phyloP scores from a whole-genome alignment of 805 yeast species.

The Yarrowia alimentaria region DNA sequence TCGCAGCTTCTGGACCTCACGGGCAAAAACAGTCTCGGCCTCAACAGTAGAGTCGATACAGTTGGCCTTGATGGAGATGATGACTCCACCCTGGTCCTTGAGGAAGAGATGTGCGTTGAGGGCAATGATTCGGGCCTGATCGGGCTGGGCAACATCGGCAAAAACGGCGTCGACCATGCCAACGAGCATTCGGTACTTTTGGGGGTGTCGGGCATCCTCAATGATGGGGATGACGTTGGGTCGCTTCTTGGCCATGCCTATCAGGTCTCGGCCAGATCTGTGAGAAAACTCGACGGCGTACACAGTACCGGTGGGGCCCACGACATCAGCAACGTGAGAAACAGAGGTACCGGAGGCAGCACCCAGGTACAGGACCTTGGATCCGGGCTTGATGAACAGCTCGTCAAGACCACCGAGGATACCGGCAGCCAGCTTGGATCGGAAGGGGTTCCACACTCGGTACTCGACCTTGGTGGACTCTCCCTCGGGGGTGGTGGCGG shows the following conservation, averaged over 20 bases:
- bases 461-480: slow-evolving; percentile 87
- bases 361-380: slow-evolving; percentile 95
- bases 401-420: slow-evolving; percentile 99
- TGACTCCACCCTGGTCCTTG: slow-evolving; percentile 98
- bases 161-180: slow-evolving; percentile 99
- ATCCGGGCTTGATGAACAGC: slow-evolving; percentile 95
- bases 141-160: slow-evolving; percentile 99
- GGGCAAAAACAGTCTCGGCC: slow-evolving; percentile 98
- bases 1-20: slow-evolving; percentile 98
- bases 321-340: slow-evolving; percentile 96
- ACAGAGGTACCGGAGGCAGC: slow-evolving; percentile 99
- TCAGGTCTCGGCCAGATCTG: slow-evolving; percentile 99
- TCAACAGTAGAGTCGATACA: slow-evolving; percentile 99
- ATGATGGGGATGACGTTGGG: slow-evolving; percentile 98
- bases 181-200: slow-evolving; percentile 97
- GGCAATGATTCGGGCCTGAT: slow-evolving; percentile 99
- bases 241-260: slow-evolving; percentile 99
- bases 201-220: slow-evolving; percentile 99
- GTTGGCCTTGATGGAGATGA: slow-evolving; percentile 98
- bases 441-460: slow-evolving; percentile 99
- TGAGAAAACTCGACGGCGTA: slow-evolving; percentile 99
- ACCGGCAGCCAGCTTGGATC: slow-evolving; percentile 99
- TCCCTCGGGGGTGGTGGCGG: slow-evolving; percentile 68
- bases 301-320: slow-evolving; percentile 98
- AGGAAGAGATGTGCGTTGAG: slow-evolving; percentile 96